Conservation (phyloP, 139 green algal species). For the Tetraselmis chui region DNA sequence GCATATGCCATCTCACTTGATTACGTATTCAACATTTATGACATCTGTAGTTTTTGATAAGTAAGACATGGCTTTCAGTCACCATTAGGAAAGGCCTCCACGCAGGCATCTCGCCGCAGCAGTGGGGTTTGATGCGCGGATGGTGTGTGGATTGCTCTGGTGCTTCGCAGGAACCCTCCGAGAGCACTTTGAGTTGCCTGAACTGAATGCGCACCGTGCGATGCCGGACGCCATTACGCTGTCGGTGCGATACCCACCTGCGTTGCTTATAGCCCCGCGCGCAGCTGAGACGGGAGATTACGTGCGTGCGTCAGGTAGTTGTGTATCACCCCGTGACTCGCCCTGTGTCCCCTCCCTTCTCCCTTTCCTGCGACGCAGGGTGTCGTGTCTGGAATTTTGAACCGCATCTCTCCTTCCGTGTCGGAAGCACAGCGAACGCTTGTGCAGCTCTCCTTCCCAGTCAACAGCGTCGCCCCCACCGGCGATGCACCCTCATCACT, state of each 20-base stretch:
- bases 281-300: not conserved
- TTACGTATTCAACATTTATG: no score
- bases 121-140: no score
- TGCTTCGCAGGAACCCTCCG: not conserved
- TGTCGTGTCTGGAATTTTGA: not conserved
- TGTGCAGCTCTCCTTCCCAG: not conserved
- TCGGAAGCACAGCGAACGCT: not conserved
- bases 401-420: not conserved
- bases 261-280: not conserved
- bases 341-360: not conserved
- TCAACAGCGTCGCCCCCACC: no score
- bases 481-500: no score
- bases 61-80: no score
- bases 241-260: not conserved
- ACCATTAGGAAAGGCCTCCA: not conserved
- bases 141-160: not conserved
- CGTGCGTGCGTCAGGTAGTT: no score
- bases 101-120: no score
- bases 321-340: not conserved
- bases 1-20: not conserved
- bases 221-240: not conserved
- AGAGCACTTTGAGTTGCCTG: not conserved
- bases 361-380: not conserved
- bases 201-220: not conserved
- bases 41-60: no score